Conservation (phyloP, 2,329 filamentous ascomycete species). For the Aciculosporium take region DNA sequence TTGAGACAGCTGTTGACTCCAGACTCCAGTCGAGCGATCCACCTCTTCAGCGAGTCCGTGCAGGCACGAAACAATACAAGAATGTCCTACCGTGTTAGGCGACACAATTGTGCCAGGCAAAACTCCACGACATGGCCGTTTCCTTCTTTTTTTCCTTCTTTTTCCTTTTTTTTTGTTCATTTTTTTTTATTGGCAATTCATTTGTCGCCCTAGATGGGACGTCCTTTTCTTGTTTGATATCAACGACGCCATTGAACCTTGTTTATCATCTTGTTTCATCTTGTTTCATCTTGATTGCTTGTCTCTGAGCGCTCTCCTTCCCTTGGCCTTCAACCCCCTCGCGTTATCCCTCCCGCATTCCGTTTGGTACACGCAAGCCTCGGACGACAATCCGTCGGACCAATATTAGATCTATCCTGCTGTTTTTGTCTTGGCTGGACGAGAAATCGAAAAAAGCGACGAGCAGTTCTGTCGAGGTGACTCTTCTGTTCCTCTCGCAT, state of each 20-base stretch:
- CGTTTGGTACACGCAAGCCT: not conserved
- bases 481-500: not conserved
- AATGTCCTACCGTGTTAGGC: not conserved
- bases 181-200: too few relatives aligned
- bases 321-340: not conserved
- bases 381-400: not conserved
- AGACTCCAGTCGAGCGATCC: too few relatives aligned
- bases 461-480: not conserved
- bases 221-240: not conserved
- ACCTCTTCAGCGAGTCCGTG: not conserved
- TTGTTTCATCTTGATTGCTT: not conserved
- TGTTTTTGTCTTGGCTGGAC: not conserved
- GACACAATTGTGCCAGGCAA: not conserved
- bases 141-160: not conserved
- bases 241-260: not conserved
- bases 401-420: too few relatives aligned
- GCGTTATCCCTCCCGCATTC: not conserved
- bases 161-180: not conserved
- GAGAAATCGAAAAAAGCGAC: not conserved
- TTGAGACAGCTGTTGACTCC: too few relatives aligned
- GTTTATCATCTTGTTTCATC: too few relatives aligned
- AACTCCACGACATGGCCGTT: not conserved
- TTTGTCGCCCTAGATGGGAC: too few relatives aligned
- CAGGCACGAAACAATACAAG: conserved; percentile 1
- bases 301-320: not conserved